Evolutionary conservation across 768 basidiomycete species (phyloP).

Genomic region (Boletellus sp.): DNA sequence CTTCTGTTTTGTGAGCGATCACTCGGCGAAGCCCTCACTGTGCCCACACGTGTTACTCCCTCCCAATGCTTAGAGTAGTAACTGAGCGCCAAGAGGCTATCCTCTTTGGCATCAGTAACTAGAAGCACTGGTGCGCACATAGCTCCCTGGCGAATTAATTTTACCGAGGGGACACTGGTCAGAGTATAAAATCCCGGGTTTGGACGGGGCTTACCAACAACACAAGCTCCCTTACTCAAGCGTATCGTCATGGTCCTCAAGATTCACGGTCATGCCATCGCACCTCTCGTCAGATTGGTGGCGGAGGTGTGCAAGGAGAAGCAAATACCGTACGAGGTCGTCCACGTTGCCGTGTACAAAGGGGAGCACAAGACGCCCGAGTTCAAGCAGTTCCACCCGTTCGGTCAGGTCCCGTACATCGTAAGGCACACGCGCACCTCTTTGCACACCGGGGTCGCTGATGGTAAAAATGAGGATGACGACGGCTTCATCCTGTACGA

Average conservation of each 20-base stretch:
- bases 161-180: too few species aligned
- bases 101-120: too few species aligned
- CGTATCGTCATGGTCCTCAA: conserved; percentile 39
- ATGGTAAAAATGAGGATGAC: conserved; percentile 25
- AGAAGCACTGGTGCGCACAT: too few species aligned
- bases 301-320: conserved; percentile 38
- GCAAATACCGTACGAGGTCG: conserved; percentile 37
- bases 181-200: too few species aligned
- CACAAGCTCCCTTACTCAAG: background rate
- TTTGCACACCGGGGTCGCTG: background rate
- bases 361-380: conserved; percentile 35
- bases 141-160: too few species aligned
- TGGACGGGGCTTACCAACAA: too few species aligned
- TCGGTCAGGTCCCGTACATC: conserved; percentile 38
- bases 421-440: conserved; percentile 3
- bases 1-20: too few species aligned
- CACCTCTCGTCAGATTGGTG: conserved; percentile 41
- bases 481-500: conserved; percentile 31
- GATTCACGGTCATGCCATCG: conserved; percentile 37
- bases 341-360: conserved; percentile 31
- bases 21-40: too few species aligned
- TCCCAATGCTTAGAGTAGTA: too few species aligned
- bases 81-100: too few species aligned
- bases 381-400: conserved; percentile 35
- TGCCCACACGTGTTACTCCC: too few species aligned